Evolutionary conservation across 2,329 filamentous ascomycete species (phyloP).

Genomic region (Exophiala lecanii-corni): DNA sequence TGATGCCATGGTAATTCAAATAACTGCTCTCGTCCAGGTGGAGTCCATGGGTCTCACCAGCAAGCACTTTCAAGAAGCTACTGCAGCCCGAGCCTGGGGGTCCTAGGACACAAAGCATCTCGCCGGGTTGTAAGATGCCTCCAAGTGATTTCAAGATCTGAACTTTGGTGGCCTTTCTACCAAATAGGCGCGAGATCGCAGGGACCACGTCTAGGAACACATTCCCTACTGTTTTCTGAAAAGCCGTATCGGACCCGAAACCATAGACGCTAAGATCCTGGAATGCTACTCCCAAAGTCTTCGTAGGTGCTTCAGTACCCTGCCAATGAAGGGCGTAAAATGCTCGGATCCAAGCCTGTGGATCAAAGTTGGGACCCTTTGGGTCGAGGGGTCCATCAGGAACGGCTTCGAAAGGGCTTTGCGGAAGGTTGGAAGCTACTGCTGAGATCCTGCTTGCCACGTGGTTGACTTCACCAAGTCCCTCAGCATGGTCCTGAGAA

Average conservation of each 20-base stretch:
- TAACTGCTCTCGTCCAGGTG: slow-evolving; percentile 62
- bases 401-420: neutral
- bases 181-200: neutral
- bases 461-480: neutral
- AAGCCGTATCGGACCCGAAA: slow-evolving; percentile 40
- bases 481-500: neutral
- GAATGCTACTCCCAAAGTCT: slow-evolving; percentile 28
- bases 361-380: neutral
- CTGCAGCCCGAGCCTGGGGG: slow-evolving; percentile 57
- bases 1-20: slow-evolving; percentile 75
- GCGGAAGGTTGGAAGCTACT: neutral
- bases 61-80: slow-evolving; percentile 75
- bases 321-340: neutral
- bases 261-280: slow-evolving; percentile 42
- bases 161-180: slow-evolving; percentile 1
- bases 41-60: slow-evolving; percentile 75
- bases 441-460: neutral
- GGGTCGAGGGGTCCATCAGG: neutral
- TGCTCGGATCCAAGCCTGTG: neutral
- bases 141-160: slow-evolving; percentile 27
- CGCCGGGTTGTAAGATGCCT: slow-evolving; percentile 26
- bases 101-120: slow-evolving; percentile 56
- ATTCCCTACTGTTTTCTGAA: slow-evolving; percentile 33
- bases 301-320: neutral
- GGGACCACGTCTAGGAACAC: slow-evolving; percentile 4